Conservation (phyloP, 1,284 basidiomycete genomes). For the Heimioporus punctisporus region DNA sequence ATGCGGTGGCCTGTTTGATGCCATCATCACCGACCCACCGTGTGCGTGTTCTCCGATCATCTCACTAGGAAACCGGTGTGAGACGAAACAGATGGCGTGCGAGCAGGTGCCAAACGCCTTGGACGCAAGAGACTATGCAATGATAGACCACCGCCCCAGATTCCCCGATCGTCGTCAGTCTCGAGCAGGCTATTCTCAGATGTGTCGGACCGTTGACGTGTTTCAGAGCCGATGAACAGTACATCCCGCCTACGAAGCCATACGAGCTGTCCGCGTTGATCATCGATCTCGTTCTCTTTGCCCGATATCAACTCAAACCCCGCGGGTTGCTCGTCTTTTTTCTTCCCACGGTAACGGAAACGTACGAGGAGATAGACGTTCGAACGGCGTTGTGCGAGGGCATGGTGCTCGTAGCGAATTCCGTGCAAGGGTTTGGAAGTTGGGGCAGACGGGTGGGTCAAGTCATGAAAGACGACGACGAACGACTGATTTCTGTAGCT, state of each 20-base stretch:
- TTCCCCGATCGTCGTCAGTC: slow-evolving; percentile 42
- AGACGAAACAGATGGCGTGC: slow-evolving; percentile 76
- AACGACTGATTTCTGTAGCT: slow-evolving; percentile 48
- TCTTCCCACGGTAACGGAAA: slow-evolving; percentile 90
- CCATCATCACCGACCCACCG: slow-evolving; percentile 94
- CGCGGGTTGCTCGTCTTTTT: slow-evolving; percentile 94
- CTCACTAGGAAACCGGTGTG: background rate
- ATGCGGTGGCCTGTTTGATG: slow-evolving; percentile 89
- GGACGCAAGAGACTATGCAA: slow-evolving; percentile 69
- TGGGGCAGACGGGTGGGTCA: slow-evolving; percentile 89
- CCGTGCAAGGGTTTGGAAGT: slow-evolving; percentile 92
- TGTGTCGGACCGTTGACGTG: background rate
- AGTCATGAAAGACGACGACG: slow-evolving; percentile 2
- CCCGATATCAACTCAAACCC: slow-evolving; percentile 85
- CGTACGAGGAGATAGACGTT: slow-evolving; percentile 88
- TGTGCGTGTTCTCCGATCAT: slow-evolving; percentile 52
- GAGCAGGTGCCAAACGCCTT: slow-evolving; percentile 95
- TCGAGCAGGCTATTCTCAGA: background rate
- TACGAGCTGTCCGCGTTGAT: slow-evolving; percentile 93
- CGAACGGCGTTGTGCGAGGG: slow-evolving; percentile 76
- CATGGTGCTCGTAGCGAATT: slow-evolving; percentile 89
- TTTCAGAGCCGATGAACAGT: slow-evolving; percentile 51
- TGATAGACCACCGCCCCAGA: slow-evolving; percentile 39
- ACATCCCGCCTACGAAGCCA: slow-evolving; percentile 87
- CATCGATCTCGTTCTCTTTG: slow-evolving; percentile 80